phyloP scores from a whole-genome alignment of 108 stramenopile genomes.

The Skeletonema potamos region DNA sequence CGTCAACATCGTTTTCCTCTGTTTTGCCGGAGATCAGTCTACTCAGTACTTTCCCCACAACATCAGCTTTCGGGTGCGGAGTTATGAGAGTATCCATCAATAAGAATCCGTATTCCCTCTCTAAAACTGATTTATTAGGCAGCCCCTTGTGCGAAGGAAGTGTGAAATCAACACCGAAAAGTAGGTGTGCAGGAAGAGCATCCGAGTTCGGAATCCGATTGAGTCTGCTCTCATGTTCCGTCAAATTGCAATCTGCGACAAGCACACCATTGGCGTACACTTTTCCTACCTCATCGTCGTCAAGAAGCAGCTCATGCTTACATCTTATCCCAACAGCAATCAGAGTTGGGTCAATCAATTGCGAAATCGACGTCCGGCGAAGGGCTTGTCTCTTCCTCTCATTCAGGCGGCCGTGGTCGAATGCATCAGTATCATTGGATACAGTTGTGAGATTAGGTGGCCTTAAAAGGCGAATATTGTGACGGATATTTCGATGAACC shows the following conservation, averaged over 20 bases:
- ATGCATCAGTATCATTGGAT: not conserved
- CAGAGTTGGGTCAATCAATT: constrained; percentile 35
- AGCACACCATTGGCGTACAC: constrained; percentile 74
- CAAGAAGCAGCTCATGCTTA: constrained; percentile 66
- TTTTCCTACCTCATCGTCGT: constrained; percentile 63
- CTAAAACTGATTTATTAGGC: constrained; percentile 30
- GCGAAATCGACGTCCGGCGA: constrained; percentile 27
- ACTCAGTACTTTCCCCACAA: constrained; percentile 58
- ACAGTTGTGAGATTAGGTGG: constrained; percentile 28
- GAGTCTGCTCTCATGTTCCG: not conserved
- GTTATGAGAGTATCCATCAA: constrained; percentile 68
- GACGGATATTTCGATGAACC: constrained; percentile 37
- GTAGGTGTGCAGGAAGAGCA: constrained; percentile 51
- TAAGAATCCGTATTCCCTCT: constrained; percentile 38
- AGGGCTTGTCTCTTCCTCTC: constrained; percentile 16
- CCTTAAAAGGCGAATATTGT: constrained; percentile 24
- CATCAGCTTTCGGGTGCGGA: constrained; percentile 49
- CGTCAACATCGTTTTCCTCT: constrained; percentile 25
- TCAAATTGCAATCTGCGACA: constrained; percentile 42
- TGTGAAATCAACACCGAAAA: constrained; percentile 79
- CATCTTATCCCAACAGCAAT: constrained; percentile 60
- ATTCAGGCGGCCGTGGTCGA: not conserved
- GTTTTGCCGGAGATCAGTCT: constrained; percentile 61
- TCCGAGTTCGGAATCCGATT: constrained; percentile 46
- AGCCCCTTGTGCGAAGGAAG: constrained; percentile 60